Base-by-base conservation (phyloP, 2,329 filamentous ascomycete species). In the Annulohypoxylon truncatum region DNA sequence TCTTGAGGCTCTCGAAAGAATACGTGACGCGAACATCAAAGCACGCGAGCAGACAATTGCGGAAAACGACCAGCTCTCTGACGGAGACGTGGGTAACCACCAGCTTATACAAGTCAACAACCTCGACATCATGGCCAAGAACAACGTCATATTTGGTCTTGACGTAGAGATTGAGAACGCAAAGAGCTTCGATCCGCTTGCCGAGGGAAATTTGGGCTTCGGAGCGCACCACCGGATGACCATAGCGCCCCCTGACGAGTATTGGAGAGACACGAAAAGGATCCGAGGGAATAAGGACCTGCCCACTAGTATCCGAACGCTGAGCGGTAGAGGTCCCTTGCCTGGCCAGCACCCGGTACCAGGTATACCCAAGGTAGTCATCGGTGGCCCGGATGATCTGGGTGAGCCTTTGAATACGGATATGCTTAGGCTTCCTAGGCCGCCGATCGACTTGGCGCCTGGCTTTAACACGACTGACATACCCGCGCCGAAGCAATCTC, bases 111-210 rank as follows among this genome's bases (percentile, higher is more conserved):
- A 50, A 5, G 26, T 54, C 1, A 74, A 74, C 44, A 75, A 74
- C 48, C 10, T 64, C 9, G 61, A 74, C 46, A 72, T 75, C 46
- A 68, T 66, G 69, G 57, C 68, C 1, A 67, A 66, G 58, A 66
- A 73, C 44, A 61, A 70, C 48, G 3, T 69, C 12, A 31, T 75
- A 24, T 71, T 66, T 68, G 15, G 38, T 8, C n/a, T 74, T 2
- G 59, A 72, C 40, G 51, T 46, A 28, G 66, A 72, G 60, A 68
- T 72, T 20, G 24, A 51, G 4, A 68, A 71, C 13, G 7, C 65
- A 20, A 28, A 48, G 26, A 50, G 31, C 35, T 3, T 56, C 2
- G 35, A 70, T 18, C 69, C 69, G 9, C 9, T 57, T 2, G 8
- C 12, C 7, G 5, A 61, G 1, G 8, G 44, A 1, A 42, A 13